Evolutionary conservation across 495 filamentous ascomycete genomes (phyloP).

Genomic region (Lepidopterella palustris): DNA sequence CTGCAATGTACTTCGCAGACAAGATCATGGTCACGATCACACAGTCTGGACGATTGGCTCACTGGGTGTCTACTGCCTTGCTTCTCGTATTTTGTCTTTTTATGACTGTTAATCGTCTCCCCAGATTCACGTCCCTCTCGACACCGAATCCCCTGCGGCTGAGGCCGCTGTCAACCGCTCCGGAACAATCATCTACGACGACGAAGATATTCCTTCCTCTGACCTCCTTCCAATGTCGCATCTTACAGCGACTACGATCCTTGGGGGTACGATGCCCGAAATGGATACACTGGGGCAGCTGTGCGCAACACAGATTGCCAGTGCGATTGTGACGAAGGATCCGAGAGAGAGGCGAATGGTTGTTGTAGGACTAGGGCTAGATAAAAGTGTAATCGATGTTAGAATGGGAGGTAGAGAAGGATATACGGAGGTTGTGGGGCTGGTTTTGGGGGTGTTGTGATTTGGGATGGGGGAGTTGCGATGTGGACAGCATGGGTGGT

Average conservation of each 20-base stretch:
- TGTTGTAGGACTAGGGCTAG: constrained; percentile 74
- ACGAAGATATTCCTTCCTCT: constrained; percentile 41
- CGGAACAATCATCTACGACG: constrained; percentile 44
- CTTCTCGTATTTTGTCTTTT: too few relatives aligned
- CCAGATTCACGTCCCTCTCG: constrained; percentile 83
- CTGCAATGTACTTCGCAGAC: constrained; percentile 70
- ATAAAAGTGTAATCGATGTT: constrained; percentile 35
- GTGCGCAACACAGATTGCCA: constrained; percentile 81
- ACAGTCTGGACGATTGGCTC: constrained; percentile 75
- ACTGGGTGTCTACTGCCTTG: constrained; percentile 63
- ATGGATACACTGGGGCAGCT: constrained; percentile 81
- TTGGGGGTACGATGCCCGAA: constrained; percentile 72
- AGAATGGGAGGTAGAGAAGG: constrained; percentile 57
- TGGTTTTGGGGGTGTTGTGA: constrained; percentile 64
- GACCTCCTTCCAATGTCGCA: constrained; percentile 67
- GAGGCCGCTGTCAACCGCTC: constrained; percentile 48
- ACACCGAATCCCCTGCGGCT: constrained; percentile 44
- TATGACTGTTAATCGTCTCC: constrained; percentile 26
- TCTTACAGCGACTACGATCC: constrained; percentile 78
- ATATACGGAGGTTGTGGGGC: constrained; percentile 77
- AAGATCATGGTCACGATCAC: constrained; percentile 88
- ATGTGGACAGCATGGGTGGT: background rate
- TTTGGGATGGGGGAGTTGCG: background rate
- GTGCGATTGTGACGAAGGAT: constrained; percentile 61
- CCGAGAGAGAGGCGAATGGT: constrained; percentile 73